A percentile compares a stretch with the other conserved stretches of the same genome.
Conservation (phyloP, 495 filamentous ascomycete genomes). For the Podospora australis region DNA sequence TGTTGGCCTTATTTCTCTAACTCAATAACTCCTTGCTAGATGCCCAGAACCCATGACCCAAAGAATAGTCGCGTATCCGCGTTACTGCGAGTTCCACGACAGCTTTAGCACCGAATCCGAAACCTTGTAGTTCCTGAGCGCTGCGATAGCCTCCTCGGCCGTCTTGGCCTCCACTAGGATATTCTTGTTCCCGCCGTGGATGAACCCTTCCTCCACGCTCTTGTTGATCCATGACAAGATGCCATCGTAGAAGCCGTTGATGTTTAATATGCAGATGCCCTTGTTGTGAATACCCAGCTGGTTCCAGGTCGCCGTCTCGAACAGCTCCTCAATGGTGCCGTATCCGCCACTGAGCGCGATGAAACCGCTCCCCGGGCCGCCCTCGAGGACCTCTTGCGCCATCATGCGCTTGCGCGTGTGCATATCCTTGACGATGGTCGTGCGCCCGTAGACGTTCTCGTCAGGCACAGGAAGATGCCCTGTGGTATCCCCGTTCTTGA, state of each 20-base stretch:
- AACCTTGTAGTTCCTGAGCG: conserved; percentile 66
- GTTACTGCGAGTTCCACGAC: conserved; percentile 68
- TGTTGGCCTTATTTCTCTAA: no score
- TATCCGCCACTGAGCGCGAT: conserved; percentile 85
- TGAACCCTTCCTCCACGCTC: conserved; percentile 70
- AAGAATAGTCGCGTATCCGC: neutral
- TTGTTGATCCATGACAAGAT: conserved; percentile 74
- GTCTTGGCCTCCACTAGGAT: conserved; percentile 73
- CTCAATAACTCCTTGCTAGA: no score
- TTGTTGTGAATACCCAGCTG: conserved; percentile 87
- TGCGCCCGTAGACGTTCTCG: conserved; percentile 67
- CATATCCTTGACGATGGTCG: conserved; percentile 89
- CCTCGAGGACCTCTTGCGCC: conserved; percentile 75
- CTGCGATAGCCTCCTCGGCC: conserved; percentile 63
- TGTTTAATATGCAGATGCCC: conserved; percentile 75
- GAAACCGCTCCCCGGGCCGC: conserved; percentile 80
- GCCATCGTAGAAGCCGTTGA: conserved; percentile 87
- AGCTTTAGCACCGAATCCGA: conserved; percentile 69
- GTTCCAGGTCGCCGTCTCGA: conserved; percentile 97
- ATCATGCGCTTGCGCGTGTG: conserved; percentile 90
- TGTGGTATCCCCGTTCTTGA: conserved; percentile 18
- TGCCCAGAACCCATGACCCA: no score
- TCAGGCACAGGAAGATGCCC: conserved; percentile 43
- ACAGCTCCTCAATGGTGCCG: conserved; percentile 92
- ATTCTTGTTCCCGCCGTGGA: conserved; percentile 55